A percentile compares a stretch with the other conserved stretches of the same genome.
Conservation (phyloP, 805 yeast species). For the Ascoidea rubescens region DNA sequence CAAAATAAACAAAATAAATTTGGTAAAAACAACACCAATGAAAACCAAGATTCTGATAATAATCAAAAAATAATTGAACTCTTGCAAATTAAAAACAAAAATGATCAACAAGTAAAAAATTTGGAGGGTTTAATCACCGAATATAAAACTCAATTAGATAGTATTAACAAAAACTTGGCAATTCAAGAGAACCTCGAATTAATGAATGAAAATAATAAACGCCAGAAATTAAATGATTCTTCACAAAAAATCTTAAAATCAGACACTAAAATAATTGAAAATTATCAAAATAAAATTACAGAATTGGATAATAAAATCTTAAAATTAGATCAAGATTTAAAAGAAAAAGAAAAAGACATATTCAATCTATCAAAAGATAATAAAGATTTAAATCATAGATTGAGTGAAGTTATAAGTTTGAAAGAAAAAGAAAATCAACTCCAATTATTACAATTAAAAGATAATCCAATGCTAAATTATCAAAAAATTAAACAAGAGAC, state of each 20-base stretch:
- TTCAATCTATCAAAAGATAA: slow-evolving; percentile 23
- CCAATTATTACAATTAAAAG: slow-evolving; percentile 46
- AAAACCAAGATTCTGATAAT: too few relatives aligned
- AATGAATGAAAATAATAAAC: slow-evolving; percentile 14
- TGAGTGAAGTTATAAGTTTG: too few relatives aligned
- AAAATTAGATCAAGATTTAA: slow-evolving; percentile 22
- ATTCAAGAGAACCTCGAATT: slow-evolving; percentile 12
- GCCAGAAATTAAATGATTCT: slow-evolving; percentile 16
- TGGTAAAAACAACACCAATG: background rate
- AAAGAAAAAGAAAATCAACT: slow-evolving; percentile 22
- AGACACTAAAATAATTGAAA: slow-evolving; percentile 13
- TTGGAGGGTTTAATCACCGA: background rate
- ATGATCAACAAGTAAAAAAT: slow-evolving; percentile 1
- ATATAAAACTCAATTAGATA: slow-evolving; percentile 11
- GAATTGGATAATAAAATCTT: slow-evolving; percentile 28
- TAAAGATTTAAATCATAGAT: slow-evolving; percentile 16
- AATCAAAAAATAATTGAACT: background rate
- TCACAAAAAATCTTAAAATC: slow-evolving; percentile 15
- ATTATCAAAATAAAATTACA: slow-evolving; percentile 16
- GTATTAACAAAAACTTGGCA: slow-evolving; percentile 20
- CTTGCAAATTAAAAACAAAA: too few relatives aligned
- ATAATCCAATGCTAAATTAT: slow-evolving; percentile 50
- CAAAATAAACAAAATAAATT: background rate
- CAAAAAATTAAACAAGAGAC: slow-evolving; percentile 44
- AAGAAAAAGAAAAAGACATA: slow-evolving; percentile 23